A percentile compares a stretch with the other conserved stretches of the same genome.
Evolutionary conservation across 2,329 filamentous ascomycete species (phyloP).

Genomic region (Neopestalotiopsis sp.): DNA sequence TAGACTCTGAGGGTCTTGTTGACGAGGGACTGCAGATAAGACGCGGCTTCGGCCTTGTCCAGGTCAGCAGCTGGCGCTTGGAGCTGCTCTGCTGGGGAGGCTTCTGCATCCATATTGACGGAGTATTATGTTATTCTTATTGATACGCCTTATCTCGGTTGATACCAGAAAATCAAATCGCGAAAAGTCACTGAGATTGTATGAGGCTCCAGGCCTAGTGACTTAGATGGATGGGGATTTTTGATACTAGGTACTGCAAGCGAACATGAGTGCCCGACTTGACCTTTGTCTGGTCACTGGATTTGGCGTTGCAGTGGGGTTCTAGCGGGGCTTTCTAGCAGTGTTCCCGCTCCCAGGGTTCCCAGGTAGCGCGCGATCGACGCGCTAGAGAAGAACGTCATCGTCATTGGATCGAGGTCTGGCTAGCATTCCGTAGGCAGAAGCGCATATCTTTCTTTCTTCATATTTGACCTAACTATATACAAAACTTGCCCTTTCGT

Average conservation of each 20-base stretch:
- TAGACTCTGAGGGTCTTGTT: slow-evolving; percentile 81
- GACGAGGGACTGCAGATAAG: slow-evolving; percentile 69
- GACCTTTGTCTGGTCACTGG: background rate
- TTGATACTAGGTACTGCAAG: background rate
- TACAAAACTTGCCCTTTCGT: background rate
- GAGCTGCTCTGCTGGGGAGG: background rate
- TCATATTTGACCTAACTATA: background rate
- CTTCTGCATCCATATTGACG: background rate
- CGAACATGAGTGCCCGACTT: background rate
- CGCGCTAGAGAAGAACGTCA: slow-evolving; percentile 13
- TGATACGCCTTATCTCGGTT: background rate
- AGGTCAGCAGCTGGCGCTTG: background rate
- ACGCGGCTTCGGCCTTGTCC: slow-evolving; percentile 53
- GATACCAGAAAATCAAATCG: background rate
- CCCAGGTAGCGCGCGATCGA: slow-evolving; percentile 7
- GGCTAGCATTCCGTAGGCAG: background rate
- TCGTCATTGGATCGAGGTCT: slow-evolving; percentile 13
- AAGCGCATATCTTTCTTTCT: background rate
- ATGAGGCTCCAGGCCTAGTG: background rate
- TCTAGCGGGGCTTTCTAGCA: slow-evolving; percentile 9
- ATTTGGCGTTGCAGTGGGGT: slow-evolving; percentile 4
- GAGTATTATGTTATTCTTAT: background rate
- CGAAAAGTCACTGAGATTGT: background rate
- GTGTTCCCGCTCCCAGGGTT: background rate
- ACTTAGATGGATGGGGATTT: background rate